Evolutionary conservation across 768 basidiomycete species (phyloP), one percentile per base, ranked within the genome.

Genomic region (Trametes maxima): DNA sequence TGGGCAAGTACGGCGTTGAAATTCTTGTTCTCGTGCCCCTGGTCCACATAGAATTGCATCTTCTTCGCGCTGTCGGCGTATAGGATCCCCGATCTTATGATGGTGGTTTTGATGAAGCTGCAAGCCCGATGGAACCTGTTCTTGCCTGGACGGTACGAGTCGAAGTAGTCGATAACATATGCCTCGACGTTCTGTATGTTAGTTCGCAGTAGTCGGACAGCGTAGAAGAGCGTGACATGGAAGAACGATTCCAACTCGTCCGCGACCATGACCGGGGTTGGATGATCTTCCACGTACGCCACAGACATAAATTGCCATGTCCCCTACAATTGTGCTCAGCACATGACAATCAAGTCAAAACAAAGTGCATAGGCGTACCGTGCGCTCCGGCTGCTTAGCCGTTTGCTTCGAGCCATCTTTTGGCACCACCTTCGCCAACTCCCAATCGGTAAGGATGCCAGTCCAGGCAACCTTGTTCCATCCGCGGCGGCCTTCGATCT

Each of bases 231-330:
- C n/a, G 39, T 19, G n/a, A 51, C 50, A 19, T 51, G 50, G 35
- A 51, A 37, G n/a, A 51, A 51, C n/a, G 50, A 51, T 51, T 51
- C 50, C 14, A 51, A 36, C n/a, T 51, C 50, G n/a, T 51, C 50
- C 4, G 50, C 50, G n/a, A 51, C 50, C 14, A n/a, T n/a, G n/a
- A 51, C 50, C 4, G 50, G 50, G 17, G 17, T 5, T 7, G 36
- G 36, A 12, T 36, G 17, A 33, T 33, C 28, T 5, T 22, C 16
- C 3, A 51, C 50, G n/a, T 36, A 36, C 1, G n/a, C 25, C 19
- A 53, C 43, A n/a, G 58, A 52, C 58, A 59, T 59, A 42, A 50
- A 59, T 35, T 52, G 47, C 47, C 47, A 59, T 2, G 58, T 59
- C 11, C 58, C 58, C 58, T 59, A 22, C 19, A 14, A 19, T 7